A percentile compares a stretch with the other conserved stretches of the same genome.
Conservation (phyloP, 2,329 filamentous ascomycete species). For the Diplodia mutila region DNA sequence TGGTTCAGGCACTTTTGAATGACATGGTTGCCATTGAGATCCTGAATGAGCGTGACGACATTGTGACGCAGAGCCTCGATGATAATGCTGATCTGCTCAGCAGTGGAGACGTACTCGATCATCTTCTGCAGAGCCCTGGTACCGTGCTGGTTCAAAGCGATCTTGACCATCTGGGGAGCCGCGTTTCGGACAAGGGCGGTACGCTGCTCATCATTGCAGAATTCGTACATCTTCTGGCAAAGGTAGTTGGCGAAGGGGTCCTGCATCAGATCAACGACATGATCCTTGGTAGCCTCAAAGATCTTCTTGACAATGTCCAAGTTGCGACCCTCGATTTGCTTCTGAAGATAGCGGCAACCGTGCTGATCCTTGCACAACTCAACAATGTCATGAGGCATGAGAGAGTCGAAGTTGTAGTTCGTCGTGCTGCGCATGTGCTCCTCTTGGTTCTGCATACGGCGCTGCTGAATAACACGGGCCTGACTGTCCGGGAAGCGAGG, state of each 20-base stretch:
- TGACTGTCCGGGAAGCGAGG: conserved; percentile 70
- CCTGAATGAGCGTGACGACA: conserved; percentile 94
- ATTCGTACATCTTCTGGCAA: conserved; percentile 97
- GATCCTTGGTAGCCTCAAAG: conserved; percentile 88
- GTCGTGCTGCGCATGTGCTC: conserved; percentile 69
- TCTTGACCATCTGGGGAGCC: conserved; percentile 82
- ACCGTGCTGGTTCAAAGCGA: conserved; percentile 95
- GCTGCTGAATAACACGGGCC: conserved; percentile 73
- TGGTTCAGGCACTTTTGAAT: conserved; percentile 99
- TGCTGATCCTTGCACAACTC: conserved; percentile 96
- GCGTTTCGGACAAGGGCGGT: conserved; percentile 91
- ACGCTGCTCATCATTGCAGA: conserved; percentile 91
- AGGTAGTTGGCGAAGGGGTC: conserved; percentile 99
- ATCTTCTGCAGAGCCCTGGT: conserved; percentile 98
- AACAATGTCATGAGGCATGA: conserved; percentile 82
- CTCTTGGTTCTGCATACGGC: conserved; percentile 74
- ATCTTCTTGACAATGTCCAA: conserved; percentile 87
- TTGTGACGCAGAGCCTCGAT: conserved; percentile 80
- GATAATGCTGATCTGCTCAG: conserved; percentile 81
- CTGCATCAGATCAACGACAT: conserved; percentile 92
- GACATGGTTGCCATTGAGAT: conserved; percentile 97
- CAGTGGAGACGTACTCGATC: conserved; percentile 93
- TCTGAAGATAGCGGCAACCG: conserved; percentile 93
- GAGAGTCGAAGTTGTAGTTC: conserved; percentile 70
- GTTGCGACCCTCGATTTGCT: conserved; percentile 90